Base-by-base conservation (phyloP, 345 rosid genomes). In the Abelmoschus esculentus region DNA sequence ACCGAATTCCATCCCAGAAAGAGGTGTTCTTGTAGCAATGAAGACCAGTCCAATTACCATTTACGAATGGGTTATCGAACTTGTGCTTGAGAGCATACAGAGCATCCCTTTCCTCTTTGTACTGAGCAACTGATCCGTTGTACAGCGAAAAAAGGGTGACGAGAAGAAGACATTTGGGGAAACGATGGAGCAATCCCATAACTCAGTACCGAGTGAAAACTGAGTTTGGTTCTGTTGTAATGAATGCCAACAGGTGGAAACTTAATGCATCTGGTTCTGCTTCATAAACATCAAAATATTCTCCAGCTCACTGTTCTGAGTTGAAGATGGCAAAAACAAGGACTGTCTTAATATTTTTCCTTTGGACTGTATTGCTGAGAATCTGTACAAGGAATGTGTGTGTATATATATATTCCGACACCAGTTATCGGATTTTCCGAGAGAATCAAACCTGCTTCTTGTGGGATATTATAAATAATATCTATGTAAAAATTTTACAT, bases 41-140 rank as follows among this genome's bases (percentile, higher is more conserved):
- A 50, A 77, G 64, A 49, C 86, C 84, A 14, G 66, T 78, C 88
- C 91, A 86, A 70, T 84, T 81, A n/a, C 11, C 11, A 22, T 78
- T 77, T 1, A 83, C 60, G 64, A 80, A 78, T 6, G 84, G 61
- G 75, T 76, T 54, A 46, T 79, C 76, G 57, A 84, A 82, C 32
- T 2, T 71, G 58, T 63, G 58, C 73, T 79, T 82, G 12, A 84
- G 83, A 38, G 78, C 80, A 17, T 49, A 64, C 15, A 86, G 78
- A 6, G 84, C 84, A 3, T 70, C 52, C 38, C 58, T 69, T 70
- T 84, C 90, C 22, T 69, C 72, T 22, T 44, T 32, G 67, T 71
- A 36, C 0, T 68, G 53, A 71, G 64, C 18, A 61, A 57, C 8
- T 12, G 57, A 54, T 3, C 32, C 58, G 65, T 0, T n/a, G 19